A percentile compares a stretch with the other conserved stretches of the same genome.
Conservation (phyloP, 163 green algal genomes). For the Volvox carteri region DNA sequence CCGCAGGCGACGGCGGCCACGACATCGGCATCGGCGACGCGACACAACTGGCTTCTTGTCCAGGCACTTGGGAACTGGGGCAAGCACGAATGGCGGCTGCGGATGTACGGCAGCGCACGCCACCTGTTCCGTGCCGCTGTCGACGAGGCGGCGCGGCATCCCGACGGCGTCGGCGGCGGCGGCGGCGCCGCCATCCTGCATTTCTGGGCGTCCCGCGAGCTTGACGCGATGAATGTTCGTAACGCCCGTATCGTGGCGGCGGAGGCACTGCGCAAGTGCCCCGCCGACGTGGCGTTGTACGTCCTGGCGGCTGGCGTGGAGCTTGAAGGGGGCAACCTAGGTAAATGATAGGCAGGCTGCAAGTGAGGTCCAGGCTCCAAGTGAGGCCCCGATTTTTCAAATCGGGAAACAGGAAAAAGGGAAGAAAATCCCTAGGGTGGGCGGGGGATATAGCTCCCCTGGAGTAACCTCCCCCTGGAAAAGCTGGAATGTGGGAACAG, state of each 20-base stretch:
- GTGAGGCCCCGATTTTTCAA: no score
- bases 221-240: conserved; percentile 65
- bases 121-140: conserved; percentile 68
- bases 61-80: conserved; percentile 70
- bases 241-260: conserved; percentile 72
- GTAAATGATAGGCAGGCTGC: no score
- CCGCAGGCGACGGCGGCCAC: background rate
- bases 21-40: background rate
- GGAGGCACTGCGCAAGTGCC: conserved; percentile 72
- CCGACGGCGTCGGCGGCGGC: conserved; percentile 51
- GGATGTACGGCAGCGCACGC: conserved; percentile 62
- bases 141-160: conserved; percentile 64
- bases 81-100: conserved; percentile 64
- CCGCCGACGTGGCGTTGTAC: conserved; percentile 60
- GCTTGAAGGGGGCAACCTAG: conserved; percentile 51
- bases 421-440: no score
- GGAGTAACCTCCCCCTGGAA: no score
- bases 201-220: conserved; percentile 60
- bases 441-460: no score
- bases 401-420: no score
- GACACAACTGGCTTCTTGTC: conserved; percentile 59
- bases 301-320: conserved; percentile 59
- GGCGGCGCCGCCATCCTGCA: conserved; percentile 61
- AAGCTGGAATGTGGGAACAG: no score
- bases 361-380: no score